Conservation (phyloP, 2,329 filamentous ascomycete genomes). For the Fusarium sp. region DNA sequence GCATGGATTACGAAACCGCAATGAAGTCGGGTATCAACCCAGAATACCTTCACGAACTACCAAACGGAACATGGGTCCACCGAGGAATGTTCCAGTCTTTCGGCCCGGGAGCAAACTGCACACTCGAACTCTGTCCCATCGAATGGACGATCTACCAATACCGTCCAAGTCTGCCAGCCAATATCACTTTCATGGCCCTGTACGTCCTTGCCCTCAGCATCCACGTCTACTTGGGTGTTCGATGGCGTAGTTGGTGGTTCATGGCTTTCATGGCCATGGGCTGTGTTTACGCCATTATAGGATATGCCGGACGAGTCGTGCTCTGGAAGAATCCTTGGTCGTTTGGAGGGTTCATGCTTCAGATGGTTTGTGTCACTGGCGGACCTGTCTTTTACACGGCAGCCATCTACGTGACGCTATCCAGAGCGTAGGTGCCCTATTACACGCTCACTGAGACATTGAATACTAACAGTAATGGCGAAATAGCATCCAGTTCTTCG, state of each 20-base stretch:
- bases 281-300: background rate
- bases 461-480: accelerated
- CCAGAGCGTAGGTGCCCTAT: background rate
- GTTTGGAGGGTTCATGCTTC: background rate
- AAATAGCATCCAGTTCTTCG: background rate
- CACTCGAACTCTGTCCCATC: background rate
- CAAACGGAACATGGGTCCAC: background rate
- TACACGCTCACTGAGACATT: too few species aligned
- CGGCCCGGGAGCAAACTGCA: background rate
- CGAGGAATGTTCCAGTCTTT: slow-evolving; percentile 1
- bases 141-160: background rate
- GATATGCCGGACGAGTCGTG: background rate
- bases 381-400: background rate
- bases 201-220: background rate
- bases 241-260: background rate
- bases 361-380: background rate
- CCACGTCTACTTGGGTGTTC: background rate
- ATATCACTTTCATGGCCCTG: background rate
- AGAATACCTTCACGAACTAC: slow-evolving; percentile 1
- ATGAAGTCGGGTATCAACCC: background rate
- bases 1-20: background rate
- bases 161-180: background rate
- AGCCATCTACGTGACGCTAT: background rate
- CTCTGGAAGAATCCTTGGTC: background rate
- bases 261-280: background rate